A percentile compares a stretch with the other conserved stretches of the same genome.
Evolutionary conservation across 805 yeast genomes (phyloP).

Genomic region (Torulaspora quercuum): DNA sequence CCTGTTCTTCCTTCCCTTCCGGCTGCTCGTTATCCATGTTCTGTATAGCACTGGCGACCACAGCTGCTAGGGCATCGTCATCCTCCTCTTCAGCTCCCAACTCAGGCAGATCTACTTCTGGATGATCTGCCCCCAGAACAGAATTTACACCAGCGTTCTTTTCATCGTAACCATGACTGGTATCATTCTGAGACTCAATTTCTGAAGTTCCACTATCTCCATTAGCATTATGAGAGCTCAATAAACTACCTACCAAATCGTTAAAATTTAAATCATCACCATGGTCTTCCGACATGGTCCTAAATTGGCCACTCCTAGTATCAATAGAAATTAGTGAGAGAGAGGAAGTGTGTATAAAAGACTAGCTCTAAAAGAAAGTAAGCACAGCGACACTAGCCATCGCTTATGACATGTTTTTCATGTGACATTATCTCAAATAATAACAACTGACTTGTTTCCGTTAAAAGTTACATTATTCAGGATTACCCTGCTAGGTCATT

Average conservation of each 20-base stretch:
- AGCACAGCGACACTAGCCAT: no score
- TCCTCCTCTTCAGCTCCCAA: slow-evolving; percentile 31
- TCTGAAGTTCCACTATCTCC: slow-evolving; percentile 7
- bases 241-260: slow-evolving; percentile 34
- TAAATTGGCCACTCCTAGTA: no score
- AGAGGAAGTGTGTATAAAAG: no score
- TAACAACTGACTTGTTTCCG: no score
- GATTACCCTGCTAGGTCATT: no score
- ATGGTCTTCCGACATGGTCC: slow-evolving; percentile 26
- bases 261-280: slow-evolving; percentile 34
- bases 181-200: slow-evolving; percentile 3
- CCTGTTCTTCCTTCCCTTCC: slow-evolving; percentile 3
- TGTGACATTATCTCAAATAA: no score
- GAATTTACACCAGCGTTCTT: slow-evolving; percentile 4
- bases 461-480: no score
- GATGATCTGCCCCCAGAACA: slow-evolving; percentile 14
- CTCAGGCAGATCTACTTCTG: slow-evolving; percentile 20
- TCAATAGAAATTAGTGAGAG: no score
- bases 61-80: slow-evolving; percentile 34
- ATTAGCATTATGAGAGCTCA: slow-evolving; percentile 27
- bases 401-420: no score
- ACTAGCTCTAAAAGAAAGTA: no score
- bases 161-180: slow-evolving; percentile 5
- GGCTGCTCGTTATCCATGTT: slow-evolving; percentile 19
- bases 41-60: slow-evolving; percentile 41